Base-by-base conservation (phyloP, 331 rosid genomes). In the Stylosanthes scabra region DNA sequence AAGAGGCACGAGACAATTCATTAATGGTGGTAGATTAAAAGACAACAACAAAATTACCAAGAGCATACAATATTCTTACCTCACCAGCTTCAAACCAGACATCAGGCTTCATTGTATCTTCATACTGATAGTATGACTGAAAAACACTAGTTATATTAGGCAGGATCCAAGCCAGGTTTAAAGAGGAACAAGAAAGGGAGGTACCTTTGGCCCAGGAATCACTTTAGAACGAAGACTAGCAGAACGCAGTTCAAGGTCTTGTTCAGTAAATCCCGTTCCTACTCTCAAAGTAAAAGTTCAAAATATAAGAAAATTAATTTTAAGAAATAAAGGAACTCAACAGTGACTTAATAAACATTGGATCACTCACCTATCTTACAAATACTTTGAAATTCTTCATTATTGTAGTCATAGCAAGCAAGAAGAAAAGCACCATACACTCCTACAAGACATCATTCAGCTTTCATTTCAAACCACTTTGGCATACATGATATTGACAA, bases 381-480 rank as follows among this genome's bases (percentile, higher is more conserved):
- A 68, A 94, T 91, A 84, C 96, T 91, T 82, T 94, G 97, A 80
- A 85, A 94, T 77, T 94, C 97, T 83, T 94, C 97, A 15, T 79
- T 91, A 69, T 66, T 78, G 10, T 57, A 67, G 78, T 91, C 97
- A 74, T 91, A 88, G 84, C 97, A 91, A 64, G 94, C 97, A 34
- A 94, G 96, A 78, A 94, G 96, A 76, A 94, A 91, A 68, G 96
- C 96, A 31, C 97, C 99, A 78, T 90, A 94, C 63, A 91, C 93
- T 78, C 96, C 99, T 94, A 71, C 76, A 74, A 80, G 69, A 75
- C 82, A 78, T 56, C 70, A 73, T 62, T 81, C 62, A 56, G 61
- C 54, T 8, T 40, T 72, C 39, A 65, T 72, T 54, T 46, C 75
- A 78, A 42, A 64, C 15, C 7, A 7, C 57, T 60, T 66, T 70